Evolutionary conservation across 768 basidiomycete genomes (phyloP).

Genomic region (Leccinum disarticulatum): DNA sequence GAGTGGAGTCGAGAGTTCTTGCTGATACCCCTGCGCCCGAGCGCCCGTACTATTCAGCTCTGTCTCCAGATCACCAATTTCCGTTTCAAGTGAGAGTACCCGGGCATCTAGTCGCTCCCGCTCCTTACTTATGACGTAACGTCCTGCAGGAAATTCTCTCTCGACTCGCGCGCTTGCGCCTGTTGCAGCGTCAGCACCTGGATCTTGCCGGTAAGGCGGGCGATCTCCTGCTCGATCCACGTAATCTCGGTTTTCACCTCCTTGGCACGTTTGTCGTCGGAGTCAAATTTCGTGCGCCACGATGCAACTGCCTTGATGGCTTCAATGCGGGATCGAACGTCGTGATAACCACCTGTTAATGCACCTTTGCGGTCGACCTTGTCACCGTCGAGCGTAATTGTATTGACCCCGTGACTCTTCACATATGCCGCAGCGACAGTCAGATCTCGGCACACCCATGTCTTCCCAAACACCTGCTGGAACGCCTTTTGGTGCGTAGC

Average conservation of each 20-base stretch:
- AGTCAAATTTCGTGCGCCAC: conserved; percentile 73
- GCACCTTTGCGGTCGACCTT: conserved; percentile 96
- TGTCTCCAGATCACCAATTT: conserved; percentile 68
- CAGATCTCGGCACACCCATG: conserved; percentile 92
- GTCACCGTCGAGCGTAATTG: conserved; percentile 97
- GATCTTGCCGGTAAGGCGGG: conserved; percentile 67
- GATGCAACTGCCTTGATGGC: conserved; percentile 72
- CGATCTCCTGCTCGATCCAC: conserved; percentile 84
- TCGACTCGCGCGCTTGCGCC: conserved; percentile 63
- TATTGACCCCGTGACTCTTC: conserved; percentile 91
- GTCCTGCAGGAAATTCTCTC: conserved; percentile 68
- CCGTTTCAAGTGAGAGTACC: conserved; percentile 61
- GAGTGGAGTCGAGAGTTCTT: conserved; percentile 75
- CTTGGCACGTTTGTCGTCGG: conserved; percentile 58
- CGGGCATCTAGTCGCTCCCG: conserved; percentile 66
- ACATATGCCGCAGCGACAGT: conserved; percentile 92
- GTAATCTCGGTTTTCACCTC: conserved; percentile 75
- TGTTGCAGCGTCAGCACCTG: conserved; percentile 70
- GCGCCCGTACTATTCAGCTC: conserved; percentile 64
- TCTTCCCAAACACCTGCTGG: conserved; percentile 96
- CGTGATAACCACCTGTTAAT: conserved; percentile 94
- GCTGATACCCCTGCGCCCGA: conserved; percentile 60
- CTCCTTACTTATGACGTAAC: conserved; percentile 58
- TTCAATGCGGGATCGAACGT: conserved; percentile 88
- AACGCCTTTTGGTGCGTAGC: conserved; percentile 75